Conservation (phyloP, 306 rosid genomes). For the Trichosanthes truncata region DNA sequence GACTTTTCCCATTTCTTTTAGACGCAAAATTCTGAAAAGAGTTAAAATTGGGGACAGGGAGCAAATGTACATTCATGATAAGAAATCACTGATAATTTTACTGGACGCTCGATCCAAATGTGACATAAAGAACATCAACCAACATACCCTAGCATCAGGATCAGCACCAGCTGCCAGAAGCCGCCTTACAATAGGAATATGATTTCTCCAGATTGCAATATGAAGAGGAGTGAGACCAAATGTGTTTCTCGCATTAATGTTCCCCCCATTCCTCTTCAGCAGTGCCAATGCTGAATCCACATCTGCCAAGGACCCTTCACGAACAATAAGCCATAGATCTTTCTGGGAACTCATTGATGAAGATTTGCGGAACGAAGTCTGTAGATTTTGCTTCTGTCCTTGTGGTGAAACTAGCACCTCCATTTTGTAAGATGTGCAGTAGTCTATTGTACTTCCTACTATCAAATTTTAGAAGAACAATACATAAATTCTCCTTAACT, state of each 20-base stretch:
- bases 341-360: conserved; percentile 27
- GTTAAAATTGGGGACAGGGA: neutral
- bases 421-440: conserved; percentile 24
- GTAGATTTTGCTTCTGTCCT: conserved; percentile 50
- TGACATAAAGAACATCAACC: neutral
- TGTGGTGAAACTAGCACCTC: conserved; percentile 40
- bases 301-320: conserved; percentile 64
- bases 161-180: conserved; percentile 94
- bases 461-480: neutral
- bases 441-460: conserved; percentile 4
- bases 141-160: conserved; percentile 82
- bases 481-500: neutral
- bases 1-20: neutral
- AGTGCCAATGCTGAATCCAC: conserved; percentile 56
- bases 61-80: neutral
- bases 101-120: neutral
- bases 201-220: conserved; percentile 90
- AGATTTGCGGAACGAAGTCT: conserved; percentile 33
- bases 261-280: conserved; percentile 68
- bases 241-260: conserved; percentile 60
- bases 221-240: conserved; percentile 88
- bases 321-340: conserved; percentile 64
- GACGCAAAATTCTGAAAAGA: neutral
- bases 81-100: neutral
- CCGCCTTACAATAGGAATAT: conserved; percentile 73